Conservation (phyloP, 106 monocot genomes). For the Apostasia shenzhenica region DNA sequence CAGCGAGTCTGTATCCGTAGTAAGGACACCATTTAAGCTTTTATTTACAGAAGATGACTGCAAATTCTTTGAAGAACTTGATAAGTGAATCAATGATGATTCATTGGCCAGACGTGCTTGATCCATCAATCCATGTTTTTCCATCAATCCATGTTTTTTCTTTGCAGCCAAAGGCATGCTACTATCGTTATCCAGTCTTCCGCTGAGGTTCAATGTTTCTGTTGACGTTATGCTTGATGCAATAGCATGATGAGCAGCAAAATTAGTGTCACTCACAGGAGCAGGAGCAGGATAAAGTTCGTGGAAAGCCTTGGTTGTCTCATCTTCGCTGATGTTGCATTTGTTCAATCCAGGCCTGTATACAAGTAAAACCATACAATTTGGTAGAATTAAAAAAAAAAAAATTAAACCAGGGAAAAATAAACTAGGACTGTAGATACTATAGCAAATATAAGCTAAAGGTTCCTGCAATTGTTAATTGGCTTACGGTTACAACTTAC, state of each 20-base stretch:
- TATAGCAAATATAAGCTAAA: no score
- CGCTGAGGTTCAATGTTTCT: slow-evolving; percentile 4
- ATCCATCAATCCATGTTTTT: slow-evolving; percentile 28
- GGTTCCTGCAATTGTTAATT: no score
- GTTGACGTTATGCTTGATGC: slow-evolving; percentile 7
- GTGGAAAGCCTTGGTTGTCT: slow-evolving; percentile 57
- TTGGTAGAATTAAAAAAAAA: no score
- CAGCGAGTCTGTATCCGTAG: slow-evolving; percentile 19
- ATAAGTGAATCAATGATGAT: slow-evolving; percentile 7
- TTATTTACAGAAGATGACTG: slow-evolving; percentile 20
- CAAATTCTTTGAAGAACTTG: slow-evolving; percentile 5
- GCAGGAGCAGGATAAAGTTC: slow-evolving; percentile 37
- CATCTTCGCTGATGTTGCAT: slow-evolving; percentile 62
- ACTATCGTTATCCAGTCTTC: slow-evolving; percentile 11
- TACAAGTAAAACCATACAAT: slow-evolving; percentile 2
- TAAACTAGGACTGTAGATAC: no score
- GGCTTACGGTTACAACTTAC: no score
- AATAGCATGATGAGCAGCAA: slow-evolving; percentile 24
- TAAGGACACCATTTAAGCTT: slow-evolving; percentile 26
- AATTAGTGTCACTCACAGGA: slow-evolving; percentile 19
- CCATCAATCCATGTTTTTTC: slow-evolving; percentile 34
- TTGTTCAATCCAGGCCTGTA: slow-evolving; percentile 68
- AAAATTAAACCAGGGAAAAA: no score
- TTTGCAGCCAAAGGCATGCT: slow-evolving; percentile 17
- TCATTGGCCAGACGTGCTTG: slow-evolving; percentile 14